Conservation (phyloP, 495 filamentous ascomycete species). For the Terfezia claveryi region DNA sequence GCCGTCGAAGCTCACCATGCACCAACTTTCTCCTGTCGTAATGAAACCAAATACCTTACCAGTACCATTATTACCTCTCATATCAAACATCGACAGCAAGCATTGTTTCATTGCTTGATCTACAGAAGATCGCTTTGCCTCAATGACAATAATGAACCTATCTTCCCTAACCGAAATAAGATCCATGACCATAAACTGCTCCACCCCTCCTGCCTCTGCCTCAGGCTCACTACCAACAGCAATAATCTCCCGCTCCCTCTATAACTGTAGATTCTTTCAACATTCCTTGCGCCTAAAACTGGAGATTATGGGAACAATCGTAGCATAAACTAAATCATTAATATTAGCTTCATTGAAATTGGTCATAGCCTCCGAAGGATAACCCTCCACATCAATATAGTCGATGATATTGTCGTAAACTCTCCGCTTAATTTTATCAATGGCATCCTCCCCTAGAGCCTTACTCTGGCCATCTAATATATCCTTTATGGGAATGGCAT, state of each 20-base stretch:
- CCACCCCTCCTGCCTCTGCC: not conserved
- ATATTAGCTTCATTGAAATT: not conserved
- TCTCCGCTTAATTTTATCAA: not conserved
- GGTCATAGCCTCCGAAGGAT: conserved; percentile 1
- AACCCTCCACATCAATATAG: conserved; percentile 3
- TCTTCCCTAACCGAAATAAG: not conserved
- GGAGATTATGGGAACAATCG: not conserved
- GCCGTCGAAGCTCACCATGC: conserved; percentile 5
- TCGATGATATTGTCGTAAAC: conserved; percentile 1
- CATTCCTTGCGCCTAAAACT: not conserved
- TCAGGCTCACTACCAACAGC: not conserved
- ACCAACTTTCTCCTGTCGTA: conserved; percentile 1
- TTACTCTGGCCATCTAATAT: too few relatives aligned
- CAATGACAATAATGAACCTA: conserved; percentile 2
- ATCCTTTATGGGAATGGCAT: too few relatives aligned
- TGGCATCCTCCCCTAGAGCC: not conserved
- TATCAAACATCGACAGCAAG: conserved; percentile 2
- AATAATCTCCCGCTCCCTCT: conserved; percentile 1
- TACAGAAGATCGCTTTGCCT: conserved; percentile 2
- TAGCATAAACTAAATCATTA: conserved; percentile 1
- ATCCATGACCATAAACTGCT: conserved; percentile 4
- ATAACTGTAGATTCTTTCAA: not conserved
- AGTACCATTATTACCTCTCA: conserved; percentile 2
- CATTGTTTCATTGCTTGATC: conserved; percentile 1
- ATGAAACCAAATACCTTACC: conserved; percentile 5